A percentile compares a stretch with the other conserved stretches of the same genome.
Evolutionary conservation across 257 asterid species (phyloP).

Genomic region (Orobanche coerulescens): DNA sequence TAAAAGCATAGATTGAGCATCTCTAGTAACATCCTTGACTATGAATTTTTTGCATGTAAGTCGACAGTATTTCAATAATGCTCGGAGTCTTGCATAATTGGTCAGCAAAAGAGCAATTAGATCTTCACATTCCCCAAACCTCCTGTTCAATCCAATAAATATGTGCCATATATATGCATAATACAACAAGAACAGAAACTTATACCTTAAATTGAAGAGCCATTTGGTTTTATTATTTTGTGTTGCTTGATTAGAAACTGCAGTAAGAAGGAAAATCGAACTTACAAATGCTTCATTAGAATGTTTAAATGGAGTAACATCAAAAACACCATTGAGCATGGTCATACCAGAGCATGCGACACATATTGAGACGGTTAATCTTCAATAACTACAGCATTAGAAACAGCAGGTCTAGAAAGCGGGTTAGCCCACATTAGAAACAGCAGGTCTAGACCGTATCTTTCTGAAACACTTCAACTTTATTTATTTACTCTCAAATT

Average conservation of each 20-base stretch:
- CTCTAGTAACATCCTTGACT: neutral
- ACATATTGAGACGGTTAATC: neutral
- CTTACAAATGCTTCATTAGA: neutral
- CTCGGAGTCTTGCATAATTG: neutral
- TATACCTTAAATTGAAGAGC: conserved; percentile 46
- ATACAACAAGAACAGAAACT: neutral
- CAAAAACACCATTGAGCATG: neutral
- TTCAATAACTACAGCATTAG: neutral
- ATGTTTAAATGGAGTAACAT: neutral
- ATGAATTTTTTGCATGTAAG: neutral
- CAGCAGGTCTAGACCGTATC: too few species aligned
- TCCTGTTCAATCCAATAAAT: neutral
- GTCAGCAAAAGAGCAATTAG: conserved; percentile 2
- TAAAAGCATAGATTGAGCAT: neutral
- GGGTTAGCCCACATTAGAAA: too few species aligned
- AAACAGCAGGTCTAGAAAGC: too few species aligned
- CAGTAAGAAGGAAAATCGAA: neutral
- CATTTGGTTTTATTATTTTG: conserved; percentile 18
- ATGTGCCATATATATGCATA: neutral
- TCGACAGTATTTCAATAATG: neutral
- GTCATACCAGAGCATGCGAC: neutral
- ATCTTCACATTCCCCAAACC: conserved; percentile 2
- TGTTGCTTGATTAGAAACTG: conserved; percentile 11
- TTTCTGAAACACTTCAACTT: too few species aligned
- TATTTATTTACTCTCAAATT: too few species aligned